Percentiles rank a stretch among this genome's conserved stretches.
Evolutionary conservation across 176 grass and related monocot species (phyloP).

Genomic region (Oryza officinalis): DNA sequence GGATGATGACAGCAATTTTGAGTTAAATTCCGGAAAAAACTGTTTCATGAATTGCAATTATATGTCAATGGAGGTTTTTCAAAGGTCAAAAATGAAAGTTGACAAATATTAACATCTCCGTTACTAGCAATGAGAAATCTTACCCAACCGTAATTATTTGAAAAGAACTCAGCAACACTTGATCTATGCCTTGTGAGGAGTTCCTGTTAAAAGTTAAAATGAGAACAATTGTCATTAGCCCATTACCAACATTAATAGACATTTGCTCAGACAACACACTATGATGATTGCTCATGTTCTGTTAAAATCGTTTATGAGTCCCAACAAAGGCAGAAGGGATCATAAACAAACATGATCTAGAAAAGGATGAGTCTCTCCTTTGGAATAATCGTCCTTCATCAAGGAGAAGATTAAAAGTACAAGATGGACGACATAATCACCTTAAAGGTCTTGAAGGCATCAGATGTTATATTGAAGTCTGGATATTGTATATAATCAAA

Average conservation of each 20-base stretch:
- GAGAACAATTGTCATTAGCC: neutral
- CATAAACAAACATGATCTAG: neutral
- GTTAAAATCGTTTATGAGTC: neutral
- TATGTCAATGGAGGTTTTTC: neutral
- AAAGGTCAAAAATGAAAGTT: neutral
- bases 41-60: slow-evolving; percentile 17
- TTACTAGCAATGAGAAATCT: neutral
- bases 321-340: neutral
- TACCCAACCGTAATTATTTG: slow-evolving; percentile 69
- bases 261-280: neutral
- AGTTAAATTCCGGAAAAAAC: slow-evolving; percentile 73
- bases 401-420: neutral
- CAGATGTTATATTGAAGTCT: slow-evolving; percentile 60
- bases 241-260: neutral
- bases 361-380: neutral
- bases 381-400: neutral
- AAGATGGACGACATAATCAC: slow-evolving; percentile 10
- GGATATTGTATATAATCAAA: slow-evolving; percentile 61
- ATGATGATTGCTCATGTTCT: neutral
- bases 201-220: slow-evolving; percentile 40
- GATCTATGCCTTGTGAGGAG: slow-evolving; percentile 62
- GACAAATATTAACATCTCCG: neutral
- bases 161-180: slow-evolving; percentile 48
- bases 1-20: slow-evolving; percentile 42
- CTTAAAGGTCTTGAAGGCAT: slow-evolving; percentile 74